Base-by-base conservation (phyloP, 2,329 filamentous ascomycete species). In the Leptographium wingfieldii region DNA sequence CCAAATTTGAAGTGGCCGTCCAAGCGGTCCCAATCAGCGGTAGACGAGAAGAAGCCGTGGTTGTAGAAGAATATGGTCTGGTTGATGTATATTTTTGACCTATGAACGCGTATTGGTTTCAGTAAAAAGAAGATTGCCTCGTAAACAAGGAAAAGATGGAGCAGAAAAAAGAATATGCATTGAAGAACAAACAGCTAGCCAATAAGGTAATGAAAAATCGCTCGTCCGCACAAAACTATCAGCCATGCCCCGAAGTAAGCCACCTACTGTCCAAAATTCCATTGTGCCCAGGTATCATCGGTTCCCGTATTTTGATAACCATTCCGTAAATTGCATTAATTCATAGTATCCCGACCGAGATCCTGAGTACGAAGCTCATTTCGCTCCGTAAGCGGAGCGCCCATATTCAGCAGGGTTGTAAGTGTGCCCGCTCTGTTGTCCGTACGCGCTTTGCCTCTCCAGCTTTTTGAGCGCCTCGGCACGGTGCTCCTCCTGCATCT, bases 401-500 rank as follows among this genome's bases (percentile, higher is more conserved):
- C 27, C 71, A 48, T 73, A 76, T 58, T 76, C 73, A 1, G 69
- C 69, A 4, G 74, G 73, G 27, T 76, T 76, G 59, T 76, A 76
- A 6, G 60, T 60, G 2, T 63, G 65, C 3, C 64, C 61, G 3
- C 64, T 62, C 19, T 65, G 65, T 12, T 64, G 64, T 19, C 62
- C 49, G 12, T 55, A 31, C 9, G 10, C 25, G 5, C 12, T 27
- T 14, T 31, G 25, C 59, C 60, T 33, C 11, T 68, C 68, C 1
- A 67, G 64, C 61, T 65, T 66, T 57, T 63, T 66, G 10, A 68
- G 60, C 7, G 68, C 63, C n/a, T 70, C 65, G 33, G 62, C 61
- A 9, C 65, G 65, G 52, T 70, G 63, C 67, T 80, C 78, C 64
- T 79, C 78, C 0, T 62, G 66, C 1, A 74, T 76, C 69, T 81